Evolutionary conservation across 495 filamentous ascomycete species (phyloP), one percentile per base, ranked within the genome.

Genomic region (Daldinia loculata): DNA sequence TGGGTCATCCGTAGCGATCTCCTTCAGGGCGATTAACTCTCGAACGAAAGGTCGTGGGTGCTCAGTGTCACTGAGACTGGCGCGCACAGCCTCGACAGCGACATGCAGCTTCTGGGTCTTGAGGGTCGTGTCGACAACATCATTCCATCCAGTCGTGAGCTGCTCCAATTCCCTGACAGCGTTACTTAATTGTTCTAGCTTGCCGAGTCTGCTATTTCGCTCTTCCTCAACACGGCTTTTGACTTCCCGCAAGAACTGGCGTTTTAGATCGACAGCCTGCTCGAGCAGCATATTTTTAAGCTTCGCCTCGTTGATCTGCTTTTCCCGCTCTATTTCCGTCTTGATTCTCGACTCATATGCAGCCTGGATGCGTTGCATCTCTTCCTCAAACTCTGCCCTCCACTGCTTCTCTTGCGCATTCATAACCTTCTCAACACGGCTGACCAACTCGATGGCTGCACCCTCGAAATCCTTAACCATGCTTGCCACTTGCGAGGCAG

Each of bases 61-160:
- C 51, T 89, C 84, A 14, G 89, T 82, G 51, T 90, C 90, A 77
- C 93, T 90, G 22, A 97, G 88, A 52, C 89, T 89, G 67, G 91
- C 88, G 43, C 92, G 91, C 6, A 99, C 93, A 39, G 95, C 93
- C 71, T 99, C 96, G 29, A 98, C 91, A 4, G 95, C 95, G 41
- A 98, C 93, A 76, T 95, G 92, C 15, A 98, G 88, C 78, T 98
- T 92, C 81, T 99, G 95, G 5, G 96, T 98, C 80, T 91, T 91
- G 61, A 98, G 88, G 81, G 94, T 97, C 55, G 86, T 83, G 76
- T 97, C 93, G 27, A 99, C 89, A 24, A 98, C 92, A 6, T 89
- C 86, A 78, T 91, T 93, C 92, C 92, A 97, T 66, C 90, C 89
- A 11, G 87, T 84, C 11, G 93, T 95, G 39, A 98, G 87, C 72